Conservation (phyloP, 305 asterid species). For the Solanum hybrid region DNA sequence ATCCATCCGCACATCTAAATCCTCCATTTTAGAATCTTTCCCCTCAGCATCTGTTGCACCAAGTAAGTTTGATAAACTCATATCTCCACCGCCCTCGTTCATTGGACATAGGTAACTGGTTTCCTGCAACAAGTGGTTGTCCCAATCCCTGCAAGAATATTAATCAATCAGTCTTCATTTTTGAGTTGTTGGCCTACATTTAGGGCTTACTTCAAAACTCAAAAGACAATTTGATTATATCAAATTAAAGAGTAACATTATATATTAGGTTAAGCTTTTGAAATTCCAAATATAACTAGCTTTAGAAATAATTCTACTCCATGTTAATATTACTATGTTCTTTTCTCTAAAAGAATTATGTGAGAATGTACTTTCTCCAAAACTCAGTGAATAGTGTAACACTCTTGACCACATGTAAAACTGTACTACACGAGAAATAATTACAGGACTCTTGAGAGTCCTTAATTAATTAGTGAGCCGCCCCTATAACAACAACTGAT, state of each 20-base stretch:
- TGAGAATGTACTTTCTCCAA: background rate
- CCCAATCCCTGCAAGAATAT: constrained; percentile 48
- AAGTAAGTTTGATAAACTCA: constrained; percentile 24
- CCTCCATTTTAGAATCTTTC: constrained; percentile 30
- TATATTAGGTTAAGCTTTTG: background rate
- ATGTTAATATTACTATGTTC: background rate
- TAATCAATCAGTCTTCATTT: constrained; percentile 1
- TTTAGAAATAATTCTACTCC: background rate
- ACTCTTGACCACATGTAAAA: background rate
- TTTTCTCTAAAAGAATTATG: background rate
- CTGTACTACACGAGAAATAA: background rate
- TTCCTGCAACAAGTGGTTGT: constrained; percentile 33
- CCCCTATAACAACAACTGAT: background rate
- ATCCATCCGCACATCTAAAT: constrained; percentile 72
- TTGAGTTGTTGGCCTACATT: background rate
- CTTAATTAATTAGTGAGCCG: too few species aligned
- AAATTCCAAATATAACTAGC: background rate
- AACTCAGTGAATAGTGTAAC: background rate
- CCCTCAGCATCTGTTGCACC: constrained; percentile 25
- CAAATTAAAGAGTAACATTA: background rate
- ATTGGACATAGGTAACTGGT: constrained; percentile 21
- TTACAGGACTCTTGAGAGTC: background rate
- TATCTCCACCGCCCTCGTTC: constrained; percentile 21
- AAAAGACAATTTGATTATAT: background rate
- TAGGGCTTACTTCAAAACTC: background rate